These are phyloP conservation scores for Tranzscheliella williamsii DNA, from an alignment of 1,284 basidiomycete species.

Conservation along the genomic window DNA sequence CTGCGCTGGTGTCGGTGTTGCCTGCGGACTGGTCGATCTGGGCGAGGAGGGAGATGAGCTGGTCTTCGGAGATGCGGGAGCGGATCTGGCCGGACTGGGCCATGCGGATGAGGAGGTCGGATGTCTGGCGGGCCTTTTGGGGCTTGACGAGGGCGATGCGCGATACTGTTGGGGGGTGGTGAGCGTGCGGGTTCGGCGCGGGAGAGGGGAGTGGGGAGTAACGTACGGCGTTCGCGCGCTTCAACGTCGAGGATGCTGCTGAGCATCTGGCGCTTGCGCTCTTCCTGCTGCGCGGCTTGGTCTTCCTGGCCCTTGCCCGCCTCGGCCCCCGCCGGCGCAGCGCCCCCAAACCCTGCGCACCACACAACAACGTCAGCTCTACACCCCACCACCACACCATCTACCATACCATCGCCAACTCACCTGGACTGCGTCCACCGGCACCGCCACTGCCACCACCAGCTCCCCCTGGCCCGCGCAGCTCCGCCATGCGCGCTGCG, in stretches of 20 bases:
- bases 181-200: too few relatives aligned
- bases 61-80: conserved; percentile 80
- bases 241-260: conserved; percentile 83
- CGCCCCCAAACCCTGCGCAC: conserved; percentile 30
- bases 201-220: not conserved
- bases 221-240: conserved; percentile 87
- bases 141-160: conserved; percentile 91
- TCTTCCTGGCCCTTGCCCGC: conserved; percentile 50
- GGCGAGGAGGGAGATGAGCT: conserved; percentile 87
- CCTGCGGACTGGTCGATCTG: conserved; percentile 70
- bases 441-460: conserved; percentile 15
- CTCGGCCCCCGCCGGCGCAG: conserved; percentile 59
- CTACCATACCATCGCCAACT: not conserved
- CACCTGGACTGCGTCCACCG: conserved; percentile 11
- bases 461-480: conserved; percentile 32
- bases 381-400: not conserved
- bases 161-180: conserved; percentile 69
- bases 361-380: not conserved
- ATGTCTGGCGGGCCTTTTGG: conserved; percentile 81
- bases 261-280: conserved; percentile 70
- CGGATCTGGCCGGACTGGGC: conserved; percentile 88
- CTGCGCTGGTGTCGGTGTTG: conserved; percentile 12
- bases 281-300: conserved; percentile 60
- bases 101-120: conserved; percentile 83
- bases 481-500: conserved; percentile 56